Base-by-base conservation (phyloP, 768 basidiomycete genomes). In the Clathrus columnatus region DNA sequence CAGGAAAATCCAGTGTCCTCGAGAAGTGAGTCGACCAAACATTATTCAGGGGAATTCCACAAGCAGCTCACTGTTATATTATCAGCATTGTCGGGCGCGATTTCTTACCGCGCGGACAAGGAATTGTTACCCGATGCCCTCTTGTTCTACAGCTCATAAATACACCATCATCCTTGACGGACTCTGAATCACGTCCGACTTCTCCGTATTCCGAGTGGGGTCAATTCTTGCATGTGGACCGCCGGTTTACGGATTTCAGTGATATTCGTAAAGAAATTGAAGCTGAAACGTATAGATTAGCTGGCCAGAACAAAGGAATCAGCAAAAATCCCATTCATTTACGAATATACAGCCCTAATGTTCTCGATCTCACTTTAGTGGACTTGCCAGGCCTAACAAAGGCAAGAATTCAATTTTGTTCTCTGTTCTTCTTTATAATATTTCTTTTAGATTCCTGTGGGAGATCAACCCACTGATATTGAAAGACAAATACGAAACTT, bases 291-390 rank as follows among this genome's bases (percentile, higher is more conserved):
- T 93, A 85, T 69, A 76, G 96, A 44, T 94, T 99, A 17, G 96
- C 96, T 0, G 96, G 96, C 0, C 94, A 97, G 75, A 98, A 98
- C 71, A 99, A 98, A 72, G 96, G 96, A 45, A 87, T 99, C 57
- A 94, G 91, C 72, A 93, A 94, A 67, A 70, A 96, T 47, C 94
- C 95, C 1, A 98, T 98, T 64, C 91, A 93, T 57, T 77, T 99
- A 47, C 81, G 91, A 67, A 96, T 99, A 73, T 94, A 87, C 69
- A 96, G 93, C 58, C 93, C 95, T 21, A 83, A 92, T 62, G 96
- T 99, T 30, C 73, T 98, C 61, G 95, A 98, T 68, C 72, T 99
- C 64, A 99, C 96, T 1, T 70, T 99, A 61, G 96, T 99, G 27
- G 96, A 99, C 74, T 70, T 99, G 51, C 96, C 96, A 4, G 96